Percentiles rank a stretch among this genome's conserved stretches.
phyloP scores from a whole-genome alignment of 164 flowering plant genomes.

The Vitis cinerea region DNA sequence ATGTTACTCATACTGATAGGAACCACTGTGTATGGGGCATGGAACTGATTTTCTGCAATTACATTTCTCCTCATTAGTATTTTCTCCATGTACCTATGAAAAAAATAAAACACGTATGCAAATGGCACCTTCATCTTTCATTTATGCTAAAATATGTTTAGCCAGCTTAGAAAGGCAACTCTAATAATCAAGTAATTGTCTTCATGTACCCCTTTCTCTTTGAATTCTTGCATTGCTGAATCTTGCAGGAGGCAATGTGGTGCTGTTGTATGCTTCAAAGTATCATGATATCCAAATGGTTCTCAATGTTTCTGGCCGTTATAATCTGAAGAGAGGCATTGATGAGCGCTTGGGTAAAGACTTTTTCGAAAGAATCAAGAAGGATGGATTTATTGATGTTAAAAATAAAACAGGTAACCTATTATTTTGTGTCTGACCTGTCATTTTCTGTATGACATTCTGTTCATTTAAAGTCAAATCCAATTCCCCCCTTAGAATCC shows the following conservation, averaged over 20 bases:
- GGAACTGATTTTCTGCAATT: too few species aligned
- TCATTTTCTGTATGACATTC: not conserved
- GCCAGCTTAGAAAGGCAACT: not conserved
- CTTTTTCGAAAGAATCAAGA: slow-evolving; percentile 54
- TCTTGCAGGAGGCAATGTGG: slow-evolving; percentile 79
- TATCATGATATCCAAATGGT: slow-evolving; percentile 62
- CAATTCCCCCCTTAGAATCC: too few species aligned
- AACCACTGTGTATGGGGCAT: too few species aligned
- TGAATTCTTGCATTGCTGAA: not conserved
- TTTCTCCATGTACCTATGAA: too few species aligned
- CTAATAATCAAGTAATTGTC: not conserved
- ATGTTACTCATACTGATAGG: too few species aligned
- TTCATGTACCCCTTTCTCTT: not conserved
- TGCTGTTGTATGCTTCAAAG: slow-evolving; percentile 82
- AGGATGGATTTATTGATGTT: slow-evolving; percentile 74
- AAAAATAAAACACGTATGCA: too few species aligned
- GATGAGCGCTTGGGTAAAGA: slow-evolving; percentile 60
- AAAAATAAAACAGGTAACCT: slow-evolving; percentile 47
- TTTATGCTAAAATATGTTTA: too few species aligned
- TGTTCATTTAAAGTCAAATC: too few species aligned
- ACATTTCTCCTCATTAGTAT: too few species aligned
- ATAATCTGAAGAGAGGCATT: slow-evolving; percentile 60
- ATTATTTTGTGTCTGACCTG: not conserved
- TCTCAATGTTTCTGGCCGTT: slow-evolving; percentile 85
- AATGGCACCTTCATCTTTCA: too few species aligned